These are phyloP conservation scores for Fusarium sp. DNA, from an alignment of 2,329 filamentous ascomycete genomes.

Conservation along the genomic window DNA sequence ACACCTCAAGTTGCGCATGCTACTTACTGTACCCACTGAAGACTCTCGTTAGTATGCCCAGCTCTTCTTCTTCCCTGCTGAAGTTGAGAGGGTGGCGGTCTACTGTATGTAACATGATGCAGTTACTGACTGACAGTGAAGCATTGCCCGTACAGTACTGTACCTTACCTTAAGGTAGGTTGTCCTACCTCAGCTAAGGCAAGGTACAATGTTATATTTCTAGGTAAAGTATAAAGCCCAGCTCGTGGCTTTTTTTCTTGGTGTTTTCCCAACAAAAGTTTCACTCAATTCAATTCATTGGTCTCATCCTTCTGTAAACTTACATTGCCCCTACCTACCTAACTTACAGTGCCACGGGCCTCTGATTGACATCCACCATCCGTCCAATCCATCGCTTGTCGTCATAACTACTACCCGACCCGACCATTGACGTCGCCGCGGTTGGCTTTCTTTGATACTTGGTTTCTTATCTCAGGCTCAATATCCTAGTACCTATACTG, in stretches of 20 bases:
- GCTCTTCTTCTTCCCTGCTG: constrained; percentile 26
- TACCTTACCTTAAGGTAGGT: constrained; percentile 4
- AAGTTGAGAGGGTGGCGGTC: constrained; percentile 33
- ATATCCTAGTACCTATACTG: neutral
- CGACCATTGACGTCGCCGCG: constrained; percentile 23
- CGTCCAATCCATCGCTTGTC: constrained; percentile 9
- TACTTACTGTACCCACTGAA: constrained; percentile 27
- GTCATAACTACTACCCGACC: constrained; percentile 20
- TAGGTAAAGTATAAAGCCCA: constrained; percentile 15
- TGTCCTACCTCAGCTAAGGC: constrained; percentile 13
- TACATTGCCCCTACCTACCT: neutral
- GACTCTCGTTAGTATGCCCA: constrained; percentile 15
- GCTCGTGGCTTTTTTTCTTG: constrained; percentile 34
- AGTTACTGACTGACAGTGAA: constrained; percentile 1
- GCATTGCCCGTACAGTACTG: neutral
- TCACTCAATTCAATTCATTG: neutral
- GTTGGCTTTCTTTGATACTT: constrained; percentile 2
- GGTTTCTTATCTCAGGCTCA: neutral
- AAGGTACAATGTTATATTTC: constrained; percentile 1
- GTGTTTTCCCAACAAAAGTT: constrained; percentile 6
- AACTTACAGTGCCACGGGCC: neutral
- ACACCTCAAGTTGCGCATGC: constrained; percentile 26
- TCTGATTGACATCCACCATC: constrained; percentile 8
- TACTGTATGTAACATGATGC: constrained; percentile 30
- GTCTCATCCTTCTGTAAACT: neutral